phyloP scores from a whole-genome alignment of 2,329 filamentous ascomycete genomes.

The Fusarium hostae region DNA sequence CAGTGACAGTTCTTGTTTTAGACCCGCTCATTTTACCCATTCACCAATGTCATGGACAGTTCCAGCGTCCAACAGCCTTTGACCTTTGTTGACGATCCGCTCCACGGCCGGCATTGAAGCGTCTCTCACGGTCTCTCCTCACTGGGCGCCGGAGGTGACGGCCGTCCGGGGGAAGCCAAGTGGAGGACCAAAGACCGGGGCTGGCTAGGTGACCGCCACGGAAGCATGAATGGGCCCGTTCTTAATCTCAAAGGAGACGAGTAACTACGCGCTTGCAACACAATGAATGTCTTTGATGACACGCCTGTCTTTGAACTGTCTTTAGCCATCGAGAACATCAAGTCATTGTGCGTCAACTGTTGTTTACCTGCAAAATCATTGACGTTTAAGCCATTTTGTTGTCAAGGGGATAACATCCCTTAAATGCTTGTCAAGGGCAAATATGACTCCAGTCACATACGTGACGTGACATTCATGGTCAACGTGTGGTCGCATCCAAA shows the following conservation, averaged over 20 bases:
- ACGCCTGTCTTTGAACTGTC: background rate
- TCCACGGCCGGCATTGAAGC: conserved; percentile 22
- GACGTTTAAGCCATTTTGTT: conserved; percentile 16
- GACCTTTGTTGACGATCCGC: conserved; percentile 27
- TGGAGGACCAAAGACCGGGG: conserved; percentile 17
- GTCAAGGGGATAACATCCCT: conserved; percentile 24
- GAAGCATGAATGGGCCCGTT: conserved; percentile 27
- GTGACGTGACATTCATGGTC: conserved; percentile 10
- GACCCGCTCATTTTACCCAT: conserved; percentile 33
- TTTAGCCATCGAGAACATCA: conserved; percentile 7
- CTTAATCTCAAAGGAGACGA: conserved; percentile 25
- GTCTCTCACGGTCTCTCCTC: conserved; percentile 1
- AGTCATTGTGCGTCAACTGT: conserved; percentile 5
- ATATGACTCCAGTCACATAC: background rate
- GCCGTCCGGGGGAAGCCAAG: conserved; percentile 24
- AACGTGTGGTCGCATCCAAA: conserved; percentile 5
- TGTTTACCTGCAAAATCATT: conserved; percentile 3
- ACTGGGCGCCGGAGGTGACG: conserved; percentile 20
- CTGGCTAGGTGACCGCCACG: conserved; percentile 31
- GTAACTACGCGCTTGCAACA: conserved; percentile 21
- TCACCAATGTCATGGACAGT: conserved; percentile 21
- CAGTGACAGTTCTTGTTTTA: conserved; percentile 11
- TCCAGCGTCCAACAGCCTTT: conserved; percentile 24
- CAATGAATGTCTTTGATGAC: conserved; percentile 14
- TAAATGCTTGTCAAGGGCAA: background rate